Percentiles rank a stretch among this genome's conserved stretches.
Evolutionary conservation across 306 rosid genomes (phyloP).

Genomic region (Casuarina cunninghamiana): DNA sequence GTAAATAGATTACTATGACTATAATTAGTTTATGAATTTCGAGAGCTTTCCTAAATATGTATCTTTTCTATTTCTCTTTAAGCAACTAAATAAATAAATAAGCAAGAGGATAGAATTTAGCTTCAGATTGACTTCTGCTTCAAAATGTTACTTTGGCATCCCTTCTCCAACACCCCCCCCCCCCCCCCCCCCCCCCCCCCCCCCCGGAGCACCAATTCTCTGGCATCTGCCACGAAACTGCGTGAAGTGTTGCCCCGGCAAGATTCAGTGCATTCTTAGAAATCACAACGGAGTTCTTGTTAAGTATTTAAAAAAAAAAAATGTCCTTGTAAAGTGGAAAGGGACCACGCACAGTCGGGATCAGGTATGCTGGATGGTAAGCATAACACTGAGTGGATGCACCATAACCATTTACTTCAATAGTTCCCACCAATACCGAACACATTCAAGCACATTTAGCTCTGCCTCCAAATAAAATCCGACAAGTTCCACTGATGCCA

Average conservation of each 20-base stretch:
- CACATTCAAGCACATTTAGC: background rate
- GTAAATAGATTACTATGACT: background rate
- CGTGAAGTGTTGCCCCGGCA: background rate
- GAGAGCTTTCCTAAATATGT: background rate
- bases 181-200: too few species aligned
- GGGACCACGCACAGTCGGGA: background rate
- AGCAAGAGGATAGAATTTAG: background rate
- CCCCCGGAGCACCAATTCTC: background rate
- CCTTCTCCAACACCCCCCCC: too few species aligned
- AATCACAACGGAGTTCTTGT: background rate
- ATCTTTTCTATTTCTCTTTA: background rate
- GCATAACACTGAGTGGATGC: background rate
- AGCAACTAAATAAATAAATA: background rate
- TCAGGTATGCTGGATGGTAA: background rate
- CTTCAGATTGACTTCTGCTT: background rate
- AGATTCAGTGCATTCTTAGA: background rate
- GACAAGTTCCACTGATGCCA: constrained; percentile 19
- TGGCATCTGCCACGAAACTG: background rate
- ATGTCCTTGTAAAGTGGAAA: background rate
- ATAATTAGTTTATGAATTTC: background rate
- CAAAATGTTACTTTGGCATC: background rate
- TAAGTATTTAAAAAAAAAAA: background rate
- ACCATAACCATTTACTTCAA: constrained; percentile 12
- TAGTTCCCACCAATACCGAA: background rate
- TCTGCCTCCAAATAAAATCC: background rate